Percentiles rank a stretch among this genome's conserved stretches.
phyloP scores from a whole-genome alignment of 2,329 filamentous ascomycete genomes.

The Curvularia sp. region DNA sequence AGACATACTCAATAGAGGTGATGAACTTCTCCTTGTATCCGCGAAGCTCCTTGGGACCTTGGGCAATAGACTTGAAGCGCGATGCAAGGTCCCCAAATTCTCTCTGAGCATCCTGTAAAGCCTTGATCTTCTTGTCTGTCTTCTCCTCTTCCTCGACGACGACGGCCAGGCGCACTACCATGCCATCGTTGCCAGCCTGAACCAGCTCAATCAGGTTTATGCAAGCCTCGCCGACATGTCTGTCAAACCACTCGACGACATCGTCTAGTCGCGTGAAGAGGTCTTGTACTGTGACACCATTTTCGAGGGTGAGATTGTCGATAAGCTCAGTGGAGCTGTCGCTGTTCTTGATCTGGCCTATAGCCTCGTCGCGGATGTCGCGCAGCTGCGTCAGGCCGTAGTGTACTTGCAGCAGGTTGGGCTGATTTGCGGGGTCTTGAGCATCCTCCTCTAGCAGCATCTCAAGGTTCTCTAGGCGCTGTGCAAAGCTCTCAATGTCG shows the following conservation, averaged over 20 bases:
- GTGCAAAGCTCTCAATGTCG: constrained; percentile 86
- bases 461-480: constrained; percentile 77
- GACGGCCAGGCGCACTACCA: constrained; percentile 89
- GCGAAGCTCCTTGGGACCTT: constrained; percentile 87
- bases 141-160: constrained; percentile 96
- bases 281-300: constrained; percentile 78
- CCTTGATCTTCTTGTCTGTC: constrained; percentile 89
- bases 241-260: constrained; percentile 92
- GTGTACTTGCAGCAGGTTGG: constrained; percentile 86
- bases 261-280: constrained; percentile 88
- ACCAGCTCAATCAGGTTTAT: constrained; percentile 90
- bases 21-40: constrained; percentile 98
- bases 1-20: constrained; percentile 76
- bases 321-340: constrained; percentile 98
- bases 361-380: constrained; percentile 94
- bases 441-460: constrained; percentile 83
- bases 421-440: constrained; percentile 84
- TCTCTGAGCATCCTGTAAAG: constrained; percentile 90
- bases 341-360: constrained; percentile 83
- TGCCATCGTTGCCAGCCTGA: constrained; percentile 81
- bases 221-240: constrained; percentile 87
- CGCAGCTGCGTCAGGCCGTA: constrained; percentile 90
- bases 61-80: constrained; percentile 92
- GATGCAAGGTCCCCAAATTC: constrained; percentile 95
- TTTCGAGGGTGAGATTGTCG: constrained; percentile 68